These are phyloP conservation scores for Hermanozyma aechmeae DNA, from an alignment of 805 yeast species.

Conservation along the genomic window DNA sequence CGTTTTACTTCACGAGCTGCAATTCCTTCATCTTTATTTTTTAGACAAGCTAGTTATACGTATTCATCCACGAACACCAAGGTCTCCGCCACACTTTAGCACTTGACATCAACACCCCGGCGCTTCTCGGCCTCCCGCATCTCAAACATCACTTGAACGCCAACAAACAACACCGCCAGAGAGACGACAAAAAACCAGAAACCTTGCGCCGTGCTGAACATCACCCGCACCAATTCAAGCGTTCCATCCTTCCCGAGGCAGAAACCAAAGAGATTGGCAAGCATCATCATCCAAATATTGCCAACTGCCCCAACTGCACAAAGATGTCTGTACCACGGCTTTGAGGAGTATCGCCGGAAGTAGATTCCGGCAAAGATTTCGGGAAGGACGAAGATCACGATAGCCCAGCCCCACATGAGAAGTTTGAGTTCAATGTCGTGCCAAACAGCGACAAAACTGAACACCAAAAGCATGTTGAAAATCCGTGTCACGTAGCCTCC, in stretches of 20 bases:
- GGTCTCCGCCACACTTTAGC: too few relatives aligned
- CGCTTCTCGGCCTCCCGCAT: constrained; percentile 79
- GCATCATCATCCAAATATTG: constrained; percentile 97
- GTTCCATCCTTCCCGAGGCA: constrained; percentile 90
- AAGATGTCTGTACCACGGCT: constrained; percentile 68
- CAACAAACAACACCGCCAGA: constrained; percentile 65
- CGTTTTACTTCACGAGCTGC: too few relatives aligned
- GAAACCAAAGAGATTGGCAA: constrained; percentile 91
- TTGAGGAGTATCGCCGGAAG: constrained; percentile 29
- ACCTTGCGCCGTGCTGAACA: constrained; percentile 68
- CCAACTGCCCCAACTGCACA: constrained; percentile 83
- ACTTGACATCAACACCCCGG: constrained; percentile 72
- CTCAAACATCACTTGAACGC: constrained; percentile 91
- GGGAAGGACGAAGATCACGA: constrained; percentile 80
- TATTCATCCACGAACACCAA: too few relatives aligned
- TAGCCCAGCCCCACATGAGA: constrained; percentile 92
- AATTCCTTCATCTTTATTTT: too few relatives aligned
- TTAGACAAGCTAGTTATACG: too few relatives aligned
- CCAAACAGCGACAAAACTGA: constrained; percentile 96
- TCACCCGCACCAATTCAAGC: constrained; percentile 48
- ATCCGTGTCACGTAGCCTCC: constrained; percentile 41
- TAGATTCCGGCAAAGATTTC: constrained; percentile 58
- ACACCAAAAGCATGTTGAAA: constrained; percentile 72
- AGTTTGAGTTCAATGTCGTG: constrained; percentile 89
- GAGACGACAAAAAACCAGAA: constrained; percentile 52